Conservation (phyloP, 2,329 filamentous ascomycete species). For the Albifimbria verrucaria region DNA sequence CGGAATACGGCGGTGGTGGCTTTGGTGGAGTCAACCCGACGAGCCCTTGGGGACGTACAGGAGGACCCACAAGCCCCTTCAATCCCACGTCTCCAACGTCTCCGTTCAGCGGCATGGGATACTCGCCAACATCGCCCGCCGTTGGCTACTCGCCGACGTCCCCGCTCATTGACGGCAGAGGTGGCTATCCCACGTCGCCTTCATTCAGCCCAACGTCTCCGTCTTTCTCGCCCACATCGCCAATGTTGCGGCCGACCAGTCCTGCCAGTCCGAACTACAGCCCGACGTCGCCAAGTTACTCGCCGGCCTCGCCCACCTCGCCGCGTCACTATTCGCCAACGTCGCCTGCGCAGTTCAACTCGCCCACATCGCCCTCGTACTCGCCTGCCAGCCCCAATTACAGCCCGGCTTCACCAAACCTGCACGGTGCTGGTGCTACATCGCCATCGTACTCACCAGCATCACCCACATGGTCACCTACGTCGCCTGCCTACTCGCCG, state of each 20-base stretch:
- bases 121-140: conserved; percentile 75
- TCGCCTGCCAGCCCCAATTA: conserved; percentile 69
- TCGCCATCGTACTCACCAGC: conserved; percentile 65
- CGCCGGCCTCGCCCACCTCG: conserved; percentile 57
- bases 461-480: conserved; percentile 76
- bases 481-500: conserved; percentile 64
- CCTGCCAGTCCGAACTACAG: conserved; percentile 60
- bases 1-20: conserved; percentile 54
- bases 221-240: conserved; percentile 61
- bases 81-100: conserved; percentile 63
- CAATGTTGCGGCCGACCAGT: conserved; percentile 52
- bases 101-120: conserved; percentile 59
- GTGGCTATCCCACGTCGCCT: conserved; percentile 55
- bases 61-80: conserved; percentile 71
- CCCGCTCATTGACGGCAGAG: conserved; percentile 54
- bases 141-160: conserved; percentile 75
- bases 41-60: conserved; percentile 62
- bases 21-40: conserved; percentile 41
- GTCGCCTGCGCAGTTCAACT: conserved; percentile 70
- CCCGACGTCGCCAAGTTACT: conserved; percentile 64
- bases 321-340: conserved; percentile 62
- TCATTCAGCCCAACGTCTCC: conserved; percentile 62
- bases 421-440: conserved; percentile 40
- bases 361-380: conserved; percentile 71
- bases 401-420: conserved; percentile 63